Base-by-base conservation (phyloP, 2,329 filamentous ascomycete species). In the Thielaviopsis cerberus region DNA sequence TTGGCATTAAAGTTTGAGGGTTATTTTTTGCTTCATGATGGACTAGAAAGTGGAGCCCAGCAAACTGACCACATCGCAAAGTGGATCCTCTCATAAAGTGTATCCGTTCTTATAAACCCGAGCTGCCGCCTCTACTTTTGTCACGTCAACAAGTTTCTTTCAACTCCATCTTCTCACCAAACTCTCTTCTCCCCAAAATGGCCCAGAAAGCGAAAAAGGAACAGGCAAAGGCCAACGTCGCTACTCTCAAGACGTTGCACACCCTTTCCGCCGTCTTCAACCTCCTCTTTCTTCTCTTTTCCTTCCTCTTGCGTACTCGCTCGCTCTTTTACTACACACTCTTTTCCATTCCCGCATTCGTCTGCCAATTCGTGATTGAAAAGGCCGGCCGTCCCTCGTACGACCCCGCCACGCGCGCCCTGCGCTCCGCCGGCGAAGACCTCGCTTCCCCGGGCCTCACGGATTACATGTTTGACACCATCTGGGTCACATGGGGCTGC, bases 391-490 rank as follows among this genome's bases (percentile, higher is more conserved):
- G 91, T 10, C 92, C 92, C 24, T 82, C 75, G 61, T 86, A 83
- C 67, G 80, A 82, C 63, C 68, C 81, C 23, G 72, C 73, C 25
- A 82, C 80, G 53, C 77, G 76, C 15, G 76, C 83, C n/a, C 75
- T 97, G 62, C 82, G 80, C 68, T 81, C 78, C 30, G 75, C 87
- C 0, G 91, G 92, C 51, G 90, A 97, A 68, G 92, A 98, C 69
- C 79, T 98, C 55, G 82, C 86, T 57, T 87, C 88, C 10, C 79
- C 84, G 34, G 92, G 92, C 4, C 73, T 98, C 74, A 97, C 91
- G 11, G 92, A 96, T 72, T 97, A 94, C 75, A 88, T 97, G 85
- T 98, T 94, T 78, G 92, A 98, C 72, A 80, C 95, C 54, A 75
- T 95, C 57, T 97, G 95, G 80, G 88, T 94, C 73, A 96, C 89